These are phyloP conservation scores for Arctium lappa DNA, from an alignment of 129 eudicot species.

Conservation along the genomic window DNA sequence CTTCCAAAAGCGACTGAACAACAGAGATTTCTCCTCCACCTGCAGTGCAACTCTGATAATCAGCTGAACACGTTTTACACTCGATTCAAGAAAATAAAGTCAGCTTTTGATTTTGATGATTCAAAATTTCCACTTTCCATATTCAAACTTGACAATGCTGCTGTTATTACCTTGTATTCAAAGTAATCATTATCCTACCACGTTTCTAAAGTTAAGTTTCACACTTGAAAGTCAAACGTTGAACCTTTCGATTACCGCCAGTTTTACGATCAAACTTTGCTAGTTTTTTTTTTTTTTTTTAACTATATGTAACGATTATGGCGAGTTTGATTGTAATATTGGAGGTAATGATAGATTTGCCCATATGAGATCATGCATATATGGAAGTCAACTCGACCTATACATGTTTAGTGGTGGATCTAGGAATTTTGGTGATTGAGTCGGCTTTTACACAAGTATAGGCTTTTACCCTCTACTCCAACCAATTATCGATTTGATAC, in stretches of 20 bases:
- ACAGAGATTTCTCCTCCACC: constrained; percentile 92
- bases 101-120: neutral
- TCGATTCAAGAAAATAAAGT: neutral
- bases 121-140: neutral
- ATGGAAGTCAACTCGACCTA: neutral
- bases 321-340: neutral
- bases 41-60: constrained; percentile 23
- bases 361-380: neutral
- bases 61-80: constrained; percentile 9
- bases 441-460: neutral
- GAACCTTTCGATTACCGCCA: neutral
- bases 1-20: constrained; percentile 86
- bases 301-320: no score
- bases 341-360: neutral
- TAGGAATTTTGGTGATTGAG: neutral
- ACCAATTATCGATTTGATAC: neutral
- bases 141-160: neutral
- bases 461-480: no score
- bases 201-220: constrained; percentile 10
- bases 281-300: no score
- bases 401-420: neutral
- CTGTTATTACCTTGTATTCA: constrained; percentile 5
- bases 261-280: neutral
- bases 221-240: constrained; percentile 17
- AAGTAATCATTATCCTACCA: constrained; percentile 21